Base-by-base conservation (phyloP, 495 filamentous ascomycete species). In the Filosporella fistucella region DNA sequence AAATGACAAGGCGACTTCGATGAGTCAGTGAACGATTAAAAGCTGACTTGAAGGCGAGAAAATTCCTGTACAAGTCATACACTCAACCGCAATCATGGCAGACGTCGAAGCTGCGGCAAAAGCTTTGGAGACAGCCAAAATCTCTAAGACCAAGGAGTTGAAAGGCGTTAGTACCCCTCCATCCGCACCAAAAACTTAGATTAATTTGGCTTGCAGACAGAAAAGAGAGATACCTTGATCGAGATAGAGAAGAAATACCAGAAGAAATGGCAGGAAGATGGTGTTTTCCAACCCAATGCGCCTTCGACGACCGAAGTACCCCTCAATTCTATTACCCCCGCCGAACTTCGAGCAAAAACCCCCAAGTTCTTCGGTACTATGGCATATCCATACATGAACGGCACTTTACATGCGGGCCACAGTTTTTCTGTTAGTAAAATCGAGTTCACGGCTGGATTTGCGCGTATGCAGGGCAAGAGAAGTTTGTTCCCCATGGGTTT, bases 361-460 rank as follows among this genome's bases (percentile, higher is more conserved):
- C 91, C 91, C 57, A 96, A 96, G 71, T 95, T 86, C 71, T 91
- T 94, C 57, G 91, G 84, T 47, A 90, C 85, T 30, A 91, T 96
- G 74, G 91, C 91, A 36, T 98, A 91, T 57, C 91, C 88, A 24
- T 95, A 97, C 65, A 96, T 95, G 85, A 97, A 97, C 68, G 91
- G 91, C 45, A 91, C 84, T 52, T 76, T 95, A 24, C 91, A 97
- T 59, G 89, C 85, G 12, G 91, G 91, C 39, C 91, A 97, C 69
- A 84, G 78, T 55, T 97, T 96, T 66, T 89, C 89, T 17, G 78
- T 86, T 49, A 82, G 74, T 60, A 97, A 97, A 65, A 81, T 95
- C 52, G 91, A 98, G 65, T 98, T 96, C 64, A 80, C 82, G 52
- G 77, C 82, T 30, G 88, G 91, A 28, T 86, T 84, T 53, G 82